These are phyloP conservation scores for Neoboletus subvelutipes DNA, from an alignment of 768 basidiomycete species.

Conservation along the genomic window DNA sequence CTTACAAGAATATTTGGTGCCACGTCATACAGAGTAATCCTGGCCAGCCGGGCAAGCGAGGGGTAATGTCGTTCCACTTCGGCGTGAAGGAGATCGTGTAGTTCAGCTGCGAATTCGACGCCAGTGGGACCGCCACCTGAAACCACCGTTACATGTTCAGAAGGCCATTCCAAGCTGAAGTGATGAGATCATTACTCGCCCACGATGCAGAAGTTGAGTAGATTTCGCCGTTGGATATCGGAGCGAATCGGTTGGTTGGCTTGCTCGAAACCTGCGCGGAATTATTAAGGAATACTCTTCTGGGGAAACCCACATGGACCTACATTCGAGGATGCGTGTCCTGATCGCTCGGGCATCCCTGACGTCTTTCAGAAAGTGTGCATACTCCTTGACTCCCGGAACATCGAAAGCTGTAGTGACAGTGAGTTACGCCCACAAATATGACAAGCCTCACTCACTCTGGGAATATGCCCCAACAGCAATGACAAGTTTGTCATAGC, in stretches of 20 bases:
- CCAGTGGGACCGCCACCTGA: conserved; percentile 76
- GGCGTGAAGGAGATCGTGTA: conserved; percentile 71
- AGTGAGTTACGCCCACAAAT: conserved; percentile 1
- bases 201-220: conserved; percentile 86
- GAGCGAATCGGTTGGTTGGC: conserved; percentile 79
- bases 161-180: neutral
- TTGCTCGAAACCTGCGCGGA: conserved; percentile 68
- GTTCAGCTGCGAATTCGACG: conserved; percentile 81
- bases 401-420: conserved; percentile 55
- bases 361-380: conserved; percentile 80
- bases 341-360: conserved; percentile 73
- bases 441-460: conserved; percentile 45
- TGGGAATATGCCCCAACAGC: conserved; percentile 85
- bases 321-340: conserved; percentile 71
- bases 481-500: conserved; percentile 81
- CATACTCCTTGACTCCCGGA: conserved; percentile 78
- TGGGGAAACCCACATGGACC: conserved; percentile 9
- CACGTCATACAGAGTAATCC: conserved; percentile 81
- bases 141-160: conserved; percentile 4
- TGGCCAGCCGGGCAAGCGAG: conserved; percentile 56
- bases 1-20: conserved; percentile 71
- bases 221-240: conserved; percentile 68
- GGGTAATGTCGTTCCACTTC: conserved; percentile 67
- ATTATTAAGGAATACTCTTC: conserved; percentile 3
- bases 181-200: conserved; percentile 46